These are phyloP conservation scores for Hysterium pulicare DNA, from an alignment of 2,329 filamentous ascomycete genomes.

Conservation along the genomic window DNA sequence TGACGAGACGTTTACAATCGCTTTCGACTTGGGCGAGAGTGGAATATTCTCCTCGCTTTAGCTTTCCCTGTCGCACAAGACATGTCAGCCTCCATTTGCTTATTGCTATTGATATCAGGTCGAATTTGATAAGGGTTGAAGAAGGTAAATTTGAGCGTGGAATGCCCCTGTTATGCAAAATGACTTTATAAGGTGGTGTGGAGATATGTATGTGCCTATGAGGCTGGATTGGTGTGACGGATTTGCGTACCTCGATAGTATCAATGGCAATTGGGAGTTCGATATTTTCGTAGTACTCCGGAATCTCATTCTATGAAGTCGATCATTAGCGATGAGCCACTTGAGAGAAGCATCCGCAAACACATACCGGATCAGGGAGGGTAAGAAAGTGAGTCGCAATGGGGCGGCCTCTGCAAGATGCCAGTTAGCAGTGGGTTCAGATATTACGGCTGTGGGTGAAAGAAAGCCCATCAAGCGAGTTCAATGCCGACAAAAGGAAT, in stretches of 20 bases:
- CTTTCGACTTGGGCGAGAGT: constrained; percentile 73
- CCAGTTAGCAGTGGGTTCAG: constrained; percentile 2
- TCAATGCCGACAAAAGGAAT: constrained; percentile 5
- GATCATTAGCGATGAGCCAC: constrained; percentile 14
- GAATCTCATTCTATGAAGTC: constrained; percentile 51
- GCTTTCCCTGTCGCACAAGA: constrained; percentile 50
- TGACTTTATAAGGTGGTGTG: not conserved
- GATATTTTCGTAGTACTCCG: constrained; percentile 75
- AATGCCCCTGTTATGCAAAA: not conserved
- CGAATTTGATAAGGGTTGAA: constrained; percentile 1
- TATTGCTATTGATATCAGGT: too few species aligned
- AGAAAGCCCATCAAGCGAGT: constrained; percentile 5
- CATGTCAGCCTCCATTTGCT: not conserved
- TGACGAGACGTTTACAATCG: constrained; percentile 83
- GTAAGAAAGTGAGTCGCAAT: constrained; percentile 74
- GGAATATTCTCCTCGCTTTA: constrained; percentile 65
- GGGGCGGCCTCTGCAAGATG: constrained; percentile 55
- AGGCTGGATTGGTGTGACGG: not conserved
- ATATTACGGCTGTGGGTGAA: too few species aligned
- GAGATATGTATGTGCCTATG: not conserved
- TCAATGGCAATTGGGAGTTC: constrained; percentile 75
- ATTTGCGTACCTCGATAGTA: constrained; percentile 60
- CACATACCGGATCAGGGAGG: constrained; percentile 57
- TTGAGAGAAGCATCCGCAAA: constrained; percentile 7
- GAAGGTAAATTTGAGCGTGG: too few species aligned